phyloP scores from a whole-genome alignment of 2,329 filamentous ascomycete species.

The Lachnellula subtilissima region DNA sequence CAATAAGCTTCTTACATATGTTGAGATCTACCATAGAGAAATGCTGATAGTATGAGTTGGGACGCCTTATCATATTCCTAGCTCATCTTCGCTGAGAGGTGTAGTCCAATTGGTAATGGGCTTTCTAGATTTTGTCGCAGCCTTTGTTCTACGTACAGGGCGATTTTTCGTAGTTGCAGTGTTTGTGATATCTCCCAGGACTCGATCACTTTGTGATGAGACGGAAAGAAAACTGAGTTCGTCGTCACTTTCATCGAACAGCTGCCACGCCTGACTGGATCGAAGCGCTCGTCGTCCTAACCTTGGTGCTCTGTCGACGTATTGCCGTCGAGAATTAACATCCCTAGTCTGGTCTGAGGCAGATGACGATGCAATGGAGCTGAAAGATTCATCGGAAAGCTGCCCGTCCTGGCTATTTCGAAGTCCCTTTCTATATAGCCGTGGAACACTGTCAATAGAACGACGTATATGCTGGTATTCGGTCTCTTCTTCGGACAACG shows the following conservation, averaged over 20 bases:
- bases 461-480: not conserved
- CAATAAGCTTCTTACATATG: too few relatives aligned
- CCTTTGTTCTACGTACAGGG: slow-evolving; percentile 1
- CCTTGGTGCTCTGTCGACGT: slow-evolving; percentile 16
- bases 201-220: slow-evolving; percentile 13
- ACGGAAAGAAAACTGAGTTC: slow-evolving; percentile 25
- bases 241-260: slow-evolving; percentile 29
- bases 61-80: slow-evolving; percentile 23
- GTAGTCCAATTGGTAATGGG: not conserved
- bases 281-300: slow-evolving; percentile 15
- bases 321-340: slow-evolving; percentile 3
- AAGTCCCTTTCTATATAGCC: slow-evolving; percentile 8
- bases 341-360: slow-evolving; percentile 2
- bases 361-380: slow-evolving; percentile 7
- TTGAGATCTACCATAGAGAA: not conserved
- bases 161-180: slow-evolving; percentile 1
- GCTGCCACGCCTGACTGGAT: slow-evolving; percentile 18
- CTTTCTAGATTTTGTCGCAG: slow-evolving; percentile 1
- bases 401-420: slow-evolving; percentile 9
- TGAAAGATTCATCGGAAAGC: slow-evolving; percentile 12
- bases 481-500: not conserved
- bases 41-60: not conserved
- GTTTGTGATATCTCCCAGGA: slow-evolving; percentile 17
- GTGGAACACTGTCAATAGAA: slow-evolving; percentile 2
- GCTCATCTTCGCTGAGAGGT: slow-evolving; percentile 25